Evolutionary conservation across 352 stramenopile species (phyloP).

Genomic region (Globisporangium nodosum): DNA sequence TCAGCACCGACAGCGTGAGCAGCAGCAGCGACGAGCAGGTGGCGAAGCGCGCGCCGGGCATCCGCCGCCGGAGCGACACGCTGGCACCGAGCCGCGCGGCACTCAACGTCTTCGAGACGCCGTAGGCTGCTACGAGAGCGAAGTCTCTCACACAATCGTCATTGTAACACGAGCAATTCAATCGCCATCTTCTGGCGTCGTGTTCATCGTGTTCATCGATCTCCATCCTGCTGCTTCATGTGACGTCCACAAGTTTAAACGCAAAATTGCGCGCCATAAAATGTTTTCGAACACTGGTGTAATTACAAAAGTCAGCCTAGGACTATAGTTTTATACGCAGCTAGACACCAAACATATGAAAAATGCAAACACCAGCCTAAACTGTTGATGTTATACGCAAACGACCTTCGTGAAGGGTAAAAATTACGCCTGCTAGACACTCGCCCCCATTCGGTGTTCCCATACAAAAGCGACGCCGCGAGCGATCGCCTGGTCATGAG

Average conservation of each 20-base stretch:
- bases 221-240: too few relatives aligned
- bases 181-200: background rate
- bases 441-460: background rate
- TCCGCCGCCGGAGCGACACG: slow-evolving; percentile 2
- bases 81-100: background rate
- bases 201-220: too few relatives aligned
- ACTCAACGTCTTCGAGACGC: slow-evolving; percentile 2
- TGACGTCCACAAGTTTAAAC: too few relatives aligned
- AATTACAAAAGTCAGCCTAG: too few relatives aligned
- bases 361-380: too few relatives aligned
- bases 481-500: slow-evolving; percentile 9
- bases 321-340: too few relatives aligned
- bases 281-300: too few relatives aligned
- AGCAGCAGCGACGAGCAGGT: background rate
- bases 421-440: too few relatives aligned
- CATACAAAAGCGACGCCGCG: background rate
- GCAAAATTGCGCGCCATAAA: too few relatives aligned
- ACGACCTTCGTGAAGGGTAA: too few relatives aligned
- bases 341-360: too few relatives aligned
- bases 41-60: slow-evolving; percentile 7
- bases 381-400: too few relatives aligned
- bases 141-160: background rate
- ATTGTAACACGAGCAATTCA: background rate
- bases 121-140: background rate
- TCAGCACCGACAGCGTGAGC: background rate